Base-by-base conservation (phyloP, 805 yeast species). In the Saccharomycopsis javanensis region DNA sequence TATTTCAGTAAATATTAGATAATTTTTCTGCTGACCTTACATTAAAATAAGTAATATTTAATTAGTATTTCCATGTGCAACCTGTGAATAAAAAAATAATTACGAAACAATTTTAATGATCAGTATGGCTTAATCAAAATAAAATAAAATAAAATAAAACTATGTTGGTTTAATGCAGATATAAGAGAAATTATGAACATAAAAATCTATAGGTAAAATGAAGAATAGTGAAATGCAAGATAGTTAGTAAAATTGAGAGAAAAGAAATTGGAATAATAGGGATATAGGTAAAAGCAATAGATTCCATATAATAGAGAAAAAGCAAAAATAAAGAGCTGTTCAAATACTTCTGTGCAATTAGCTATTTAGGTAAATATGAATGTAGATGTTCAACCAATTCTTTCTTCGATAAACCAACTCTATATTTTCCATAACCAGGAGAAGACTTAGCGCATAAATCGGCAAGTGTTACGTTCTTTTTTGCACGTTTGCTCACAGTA, bases 321-420 rank as follows among this genome's bases (percentile, higher is more conserved):
- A 50, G 30, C 25, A 50, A 27, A 28, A 27, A 7, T 5, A 50
- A 31, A 10, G 5, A 31, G 25, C n/a, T 16, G 10, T 20, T 10
- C 10, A 51, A 33, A 31, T n/a, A 23, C n/a, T 33, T 23, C 33
- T 23, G 13, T 5, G 13, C 23, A 42, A 20, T 42, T 7, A 16
- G 5, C 33, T 20, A 51, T 5, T 51, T 23, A 10, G 54, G 38
- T 18, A 59, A 50, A 38, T 55, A 51, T 6, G 54, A 37, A 50
- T 60, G 62, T 15, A 60, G 60, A 27, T 53, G 55, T 13, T 57
- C 58, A n/a, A 60, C 57, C 1, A 25, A 37, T 11, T 54, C 27
- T 38, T 55, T 54, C 30, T 50, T 57, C 15, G 62, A 60, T 25
- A 60, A 30, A 4, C 62, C 62, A n/a, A 60, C 62, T 37, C 62